phyloP scores from a whole-genome alignment of 495 filamentous ascomycete species.

The Annulohypoxylon stygium region DNA sequence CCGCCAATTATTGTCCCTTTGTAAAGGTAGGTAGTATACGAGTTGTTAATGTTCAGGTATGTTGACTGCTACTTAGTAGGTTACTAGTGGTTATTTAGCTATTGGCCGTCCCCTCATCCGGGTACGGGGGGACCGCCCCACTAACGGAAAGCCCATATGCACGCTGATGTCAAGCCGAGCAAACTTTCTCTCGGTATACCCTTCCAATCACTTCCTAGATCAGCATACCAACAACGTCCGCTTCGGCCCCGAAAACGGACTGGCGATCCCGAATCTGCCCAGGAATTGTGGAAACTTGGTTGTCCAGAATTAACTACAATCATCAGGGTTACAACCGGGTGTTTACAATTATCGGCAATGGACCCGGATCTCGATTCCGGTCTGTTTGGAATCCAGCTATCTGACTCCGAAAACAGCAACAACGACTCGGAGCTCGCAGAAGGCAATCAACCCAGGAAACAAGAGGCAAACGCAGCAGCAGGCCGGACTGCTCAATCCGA shows the following conservation, averaged over 20 bases:
- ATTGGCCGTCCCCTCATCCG: slow-evolving; percentile 37
- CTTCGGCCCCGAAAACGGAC: slow-evolving; percentile 15
- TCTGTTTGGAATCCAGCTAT: slow-evolving; percentile 57
- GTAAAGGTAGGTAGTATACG: background rate
- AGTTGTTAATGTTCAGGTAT: background rate
- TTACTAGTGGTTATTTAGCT: background rate
- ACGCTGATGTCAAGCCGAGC: slow-evolving; percentile 43
- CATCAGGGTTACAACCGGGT: background rate
- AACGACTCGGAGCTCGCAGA: slow-evolving; percentile 28
- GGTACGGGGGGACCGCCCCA: slow-evolving; percentile 32
- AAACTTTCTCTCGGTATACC: slow-evolving; percentile 22
- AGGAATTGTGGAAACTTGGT: background rate
- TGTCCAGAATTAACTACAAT: background rate
- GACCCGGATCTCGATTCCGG: slow-evolving; percentile 49
- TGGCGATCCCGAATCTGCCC: background rate
- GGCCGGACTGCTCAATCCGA: slow-evolving; percentile 61
- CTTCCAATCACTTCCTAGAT: background rate
- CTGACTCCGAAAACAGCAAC: slow-evolving; percentile 51
- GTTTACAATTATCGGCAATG: slow-evolving; percentile 10
- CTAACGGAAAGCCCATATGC: slow-evolving; percentile 28
- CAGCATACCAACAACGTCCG: background rate
- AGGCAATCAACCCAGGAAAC: slow-evolving; percentile 21
- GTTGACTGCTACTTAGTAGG: background rate
- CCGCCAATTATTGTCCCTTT: background rate
- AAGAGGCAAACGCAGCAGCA: slow-evolving; percentile 37